Conservation (phyloP, 2,329 filamentous ascomycete genomes). For the Trichoderma sp. region DNA sequence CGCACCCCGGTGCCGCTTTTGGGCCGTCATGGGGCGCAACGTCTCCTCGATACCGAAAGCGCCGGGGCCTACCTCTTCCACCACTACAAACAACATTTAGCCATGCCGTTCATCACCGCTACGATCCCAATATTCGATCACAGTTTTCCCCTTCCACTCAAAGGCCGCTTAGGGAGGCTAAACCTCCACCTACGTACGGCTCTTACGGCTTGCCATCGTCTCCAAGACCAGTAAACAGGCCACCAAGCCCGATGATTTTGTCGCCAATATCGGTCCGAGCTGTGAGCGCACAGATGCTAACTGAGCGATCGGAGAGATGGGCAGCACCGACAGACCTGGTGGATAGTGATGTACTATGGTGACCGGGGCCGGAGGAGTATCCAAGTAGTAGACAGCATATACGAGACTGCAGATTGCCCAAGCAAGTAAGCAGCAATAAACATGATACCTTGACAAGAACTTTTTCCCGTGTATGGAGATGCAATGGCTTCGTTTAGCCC, state of each 20-base stretch:
- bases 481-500: not conserved
- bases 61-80: conserved; percentile 24
- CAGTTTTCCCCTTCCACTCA: conserved; percentile 32
- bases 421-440: not conserved
- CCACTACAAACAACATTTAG: conserved; percentile 24
- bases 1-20: conserved; percentile 42
- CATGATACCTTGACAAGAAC: not conserved
- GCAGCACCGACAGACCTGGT: conserved; percentile 20
- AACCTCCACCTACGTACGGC: conserved; percentile 27
- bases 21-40: conserved; percentile 42
- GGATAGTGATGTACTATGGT: conserved; percentile 26
- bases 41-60: conserved; percentile 31
- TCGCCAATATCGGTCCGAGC: conserved; percentile 22
- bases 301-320: conserved; percentile 21
- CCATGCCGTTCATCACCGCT: conserved; percentile 32
- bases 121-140: conserved; percentile 36
- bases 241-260: conserved; percentile 24
- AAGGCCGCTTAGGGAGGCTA: conserved; percentile 22
- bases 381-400: not conserved
- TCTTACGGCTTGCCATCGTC: conserved; percentile 33
- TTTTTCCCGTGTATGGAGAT: not conserved
- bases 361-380: not conserved
- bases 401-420: not conserved
- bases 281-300: conserved; percentile 16
- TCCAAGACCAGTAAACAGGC: conserved; percentile 28